Conservation (phyloP, 116 monocot genomes). For the Phalaenopsis hybrid region DNA sequence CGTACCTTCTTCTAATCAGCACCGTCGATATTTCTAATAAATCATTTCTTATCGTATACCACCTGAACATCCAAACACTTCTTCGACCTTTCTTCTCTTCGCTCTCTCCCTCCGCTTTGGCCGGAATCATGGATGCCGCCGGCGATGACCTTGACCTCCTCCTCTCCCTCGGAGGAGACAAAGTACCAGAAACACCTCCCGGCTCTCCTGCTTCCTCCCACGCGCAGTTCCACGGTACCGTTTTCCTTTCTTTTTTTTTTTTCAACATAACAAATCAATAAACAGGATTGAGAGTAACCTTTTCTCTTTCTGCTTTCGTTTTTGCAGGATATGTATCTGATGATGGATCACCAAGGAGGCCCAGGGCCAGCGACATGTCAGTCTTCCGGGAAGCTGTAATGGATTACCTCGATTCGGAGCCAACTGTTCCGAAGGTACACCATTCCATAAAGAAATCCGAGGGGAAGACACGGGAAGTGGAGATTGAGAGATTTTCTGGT, state of each 20-base stretch:
- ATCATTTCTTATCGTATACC: neutral
- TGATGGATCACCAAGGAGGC: slow-evolving; percentile 41
- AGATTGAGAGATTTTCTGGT: slow-evolving; percentile 79
- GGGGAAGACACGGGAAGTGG: slow-evolving; percentile 22
- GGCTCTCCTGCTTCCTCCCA: slow-evolving; percentile 36
- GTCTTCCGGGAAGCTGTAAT: slow-evolving; percentile 78
- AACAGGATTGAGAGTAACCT: neutral
- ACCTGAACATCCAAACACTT: neutral
- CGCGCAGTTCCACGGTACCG: slow-evolving; percentile 8
- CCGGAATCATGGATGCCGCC: slow-evolving; percentile 30
- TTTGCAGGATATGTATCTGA: slow-evolving; percentile 3
- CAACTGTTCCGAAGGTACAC: neutral
- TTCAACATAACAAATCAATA: neutral
- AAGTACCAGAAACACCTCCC: slow-evolving; percentile 76
- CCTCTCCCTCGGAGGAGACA: slow-evolving; percentile 61
- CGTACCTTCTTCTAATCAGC: neutral
- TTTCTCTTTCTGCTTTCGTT: neutral
- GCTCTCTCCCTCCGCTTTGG: neutral
- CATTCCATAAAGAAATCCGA: slow-evolving; percentile 9
- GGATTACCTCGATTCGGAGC: slow-evolving; percentile 46
- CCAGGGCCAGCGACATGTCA: slow-evolving; percentile 56
- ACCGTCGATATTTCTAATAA: neutral
- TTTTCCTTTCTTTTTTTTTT: neutral
- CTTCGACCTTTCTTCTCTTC: neutral
- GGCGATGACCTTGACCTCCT: slow-evolving; percentile 74